Conservation (phyloP, 306 rosid species). For the Sechiopsis laciniata region DNA sequence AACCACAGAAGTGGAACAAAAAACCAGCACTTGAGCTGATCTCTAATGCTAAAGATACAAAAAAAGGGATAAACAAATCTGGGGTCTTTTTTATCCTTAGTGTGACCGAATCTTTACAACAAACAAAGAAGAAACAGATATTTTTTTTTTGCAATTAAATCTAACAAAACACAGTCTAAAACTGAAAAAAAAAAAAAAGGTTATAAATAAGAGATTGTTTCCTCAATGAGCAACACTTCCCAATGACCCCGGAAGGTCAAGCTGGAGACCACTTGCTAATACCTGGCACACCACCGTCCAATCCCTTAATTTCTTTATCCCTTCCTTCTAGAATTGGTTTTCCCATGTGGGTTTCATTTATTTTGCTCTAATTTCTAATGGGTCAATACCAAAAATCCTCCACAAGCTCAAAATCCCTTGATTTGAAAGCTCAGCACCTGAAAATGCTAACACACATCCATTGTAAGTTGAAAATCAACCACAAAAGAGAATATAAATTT, state of each 20-base stretch:
- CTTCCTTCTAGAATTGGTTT: no score
- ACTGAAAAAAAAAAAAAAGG: slow-evolving; percentile 32
- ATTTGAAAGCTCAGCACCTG: slow-evolving; percentile 18
- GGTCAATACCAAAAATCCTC: slow-evolving; percentile 3
- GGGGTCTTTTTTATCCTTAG: not conserved
- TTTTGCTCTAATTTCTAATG: not conserved
- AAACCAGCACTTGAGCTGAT: not conserved
- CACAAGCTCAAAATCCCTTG: not conserved
- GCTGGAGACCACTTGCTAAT: slow-evolving; percentile 60
- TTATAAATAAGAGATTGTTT: slow-evolving; percentile 56
- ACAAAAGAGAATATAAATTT: not conserved
- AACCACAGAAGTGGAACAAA: not conserved
- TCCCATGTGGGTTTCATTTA: no score
- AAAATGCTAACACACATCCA: slow-evolving; percentile 4
- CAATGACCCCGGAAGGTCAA: slow-evolving; percentile 38
- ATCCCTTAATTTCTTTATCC: slow-evolving; percentile 27
- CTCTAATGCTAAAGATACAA: not conserved
- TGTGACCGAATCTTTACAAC: no score
- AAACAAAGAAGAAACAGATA: not conserved
- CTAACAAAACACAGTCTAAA: not conserved
- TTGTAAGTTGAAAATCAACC: slow-evolving; percentile 9
- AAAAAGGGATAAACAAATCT: not conserved
- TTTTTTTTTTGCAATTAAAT: not conserved
- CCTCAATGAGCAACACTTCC: slow-evolving; percentile 54
- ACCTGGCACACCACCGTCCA: slow-evolving; percentile 77